Evolutionary conservation across 495 filamentous ascomycete species (phyloP).

Genomic region (Neurospora tetrasperma): DNA sequence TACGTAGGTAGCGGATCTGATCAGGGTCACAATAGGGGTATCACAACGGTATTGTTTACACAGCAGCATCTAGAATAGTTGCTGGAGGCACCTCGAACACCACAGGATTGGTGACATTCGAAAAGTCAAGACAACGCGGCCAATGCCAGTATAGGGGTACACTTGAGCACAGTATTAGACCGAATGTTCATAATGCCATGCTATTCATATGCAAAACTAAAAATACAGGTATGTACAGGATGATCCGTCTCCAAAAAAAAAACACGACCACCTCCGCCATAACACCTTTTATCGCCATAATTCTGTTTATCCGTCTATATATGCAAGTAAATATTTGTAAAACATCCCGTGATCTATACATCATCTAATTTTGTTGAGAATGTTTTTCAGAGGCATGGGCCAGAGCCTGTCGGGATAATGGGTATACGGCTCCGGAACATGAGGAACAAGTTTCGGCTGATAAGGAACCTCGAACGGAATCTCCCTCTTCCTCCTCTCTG

Average conservation of each 20-base stretch:
- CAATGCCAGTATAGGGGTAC: not conserved
- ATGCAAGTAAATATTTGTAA: not conserved
- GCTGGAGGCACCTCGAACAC: not conserved
- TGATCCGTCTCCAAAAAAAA: not conserved
- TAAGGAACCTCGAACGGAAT: conserved; percentile 17
- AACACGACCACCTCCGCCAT: not conserved
- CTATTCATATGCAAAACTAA: not conserved
- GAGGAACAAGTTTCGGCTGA: not conserved
- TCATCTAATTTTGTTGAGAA: not conserved
- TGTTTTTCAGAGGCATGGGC: not conserved
- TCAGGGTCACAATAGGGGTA: not conserved
- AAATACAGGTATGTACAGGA: not conserved
- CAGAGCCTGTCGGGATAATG: not conserved
- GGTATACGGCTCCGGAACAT: not conserved
- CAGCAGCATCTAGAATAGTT: not conserved
- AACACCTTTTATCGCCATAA: not conserved
- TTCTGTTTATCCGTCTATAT: not conserved
- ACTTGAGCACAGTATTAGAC: not conserved
- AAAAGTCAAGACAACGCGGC: not conserved
- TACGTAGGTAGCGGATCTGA: not conserved
- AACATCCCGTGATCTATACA: not conserved
- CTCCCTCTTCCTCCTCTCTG: conserved; percentile 8
- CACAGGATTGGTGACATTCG: not conserved
- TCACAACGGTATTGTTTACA: not conserved
- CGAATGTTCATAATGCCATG: not conserved